These are phyloP conservation scores for Ascochyta lentis DNA, from an alignment of 2,329 filamentous ascomycete species.

Conservation along the genomic window DNA sequence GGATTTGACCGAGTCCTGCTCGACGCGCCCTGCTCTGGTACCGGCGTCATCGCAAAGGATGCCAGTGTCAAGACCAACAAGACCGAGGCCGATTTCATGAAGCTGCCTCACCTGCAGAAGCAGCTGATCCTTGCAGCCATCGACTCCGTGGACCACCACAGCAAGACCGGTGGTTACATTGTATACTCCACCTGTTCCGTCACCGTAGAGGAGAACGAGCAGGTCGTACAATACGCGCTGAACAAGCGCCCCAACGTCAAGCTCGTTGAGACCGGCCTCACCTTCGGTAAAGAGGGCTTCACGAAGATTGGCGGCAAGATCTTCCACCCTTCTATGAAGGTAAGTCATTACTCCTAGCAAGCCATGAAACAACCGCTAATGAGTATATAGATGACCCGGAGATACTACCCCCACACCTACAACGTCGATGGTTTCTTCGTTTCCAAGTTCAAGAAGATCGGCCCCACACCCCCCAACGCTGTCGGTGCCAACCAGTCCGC, in stretches of 20 bases:
- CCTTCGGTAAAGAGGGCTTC: conserved; percentile 93
- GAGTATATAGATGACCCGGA: conserved; percentile 32
- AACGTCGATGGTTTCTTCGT: conserved; percentile 96
- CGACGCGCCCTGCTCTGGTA: conserved; percentile 94
- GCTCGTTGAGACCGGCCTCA: conserved; percentile 87
- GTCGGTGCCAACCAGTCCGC: conserved; percentile 44
- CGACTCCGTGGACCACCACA: conserved; percentile 89
- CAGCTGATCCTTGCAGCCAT: conserved; percentile 92
- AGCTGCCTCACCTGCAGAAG: conserved; percentile 92
- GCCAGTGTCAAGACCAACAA: conserved; percentile 98
- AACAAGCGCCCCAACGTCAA: conserved; percentile 91
- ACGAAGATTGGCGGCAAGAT: conserved; percentile 88
- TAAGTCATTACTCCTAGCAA: conserved; percentile 58
- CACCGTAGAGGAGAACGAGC: conserved; percentile 91
- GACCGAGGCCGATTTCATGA: conserved; percentile 92
- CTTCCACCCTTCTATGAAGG: conserved; percentile 83
- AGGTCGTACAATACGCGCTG: conserved; percentile 91
- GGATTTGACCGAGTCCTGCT: conserved; percentile 95
- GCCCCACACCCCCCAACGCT: conserved; percentile 71
- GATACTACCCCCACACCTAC: conserved; percentile 49
- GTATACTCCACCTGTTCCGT: conserved; percentile 98
- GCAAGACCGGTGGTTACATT: conserved; percentile 91
- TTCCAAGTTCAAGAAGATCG: conserved; percentile 94
- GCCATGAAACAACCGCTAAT: conserved; percentile 62
- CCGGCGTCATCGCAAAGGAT: conserved; percentile 97